Conservation (phyloP, 805 yeast genomes). For the Cyberlindnera lachancei region DNA sequence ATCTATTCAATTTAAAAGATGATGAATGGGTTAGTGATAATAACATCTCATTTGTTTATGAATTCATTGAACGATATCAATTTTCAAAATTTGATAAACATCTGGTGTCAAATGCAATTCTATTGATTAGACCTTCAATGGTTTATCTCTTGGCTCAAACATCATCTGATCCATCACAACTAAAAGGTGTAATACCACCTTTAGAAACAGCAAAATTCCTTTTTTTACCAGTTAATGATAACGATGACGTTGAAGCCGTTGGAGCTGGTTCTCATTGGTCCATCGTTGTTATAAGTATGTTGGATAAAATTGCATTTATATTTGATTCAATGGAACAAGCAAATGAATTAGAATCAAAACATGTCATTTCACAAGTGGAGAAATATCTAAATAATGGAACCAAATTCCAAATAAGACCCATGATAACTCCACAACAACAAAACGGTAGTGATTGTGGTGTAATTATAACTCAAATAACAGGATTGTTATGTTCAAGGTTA, state of each 20-base stretch:
- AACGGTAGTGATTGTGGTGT: slow-evolving; percentile 64
- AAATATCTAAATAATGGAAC: slow-evolving; percentile 10
- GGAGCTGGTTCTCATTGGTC: slow-evolving; percentile 80
- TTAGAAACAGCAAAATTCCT: slow-evolving; percentile 39
- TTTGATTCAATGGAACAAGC: slow-evolving; percentile 45
- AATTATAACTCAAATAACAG: slow-evolving; percentile 28
- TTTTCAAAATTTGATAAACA: slow-evolving; percentile 19
- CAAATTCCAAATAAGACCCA: slow-evolving; percentile 18
- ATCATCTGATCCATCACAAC: slow-evolving; percentile 35
- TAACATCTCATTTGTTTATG: slow-evolving; percentile 56
- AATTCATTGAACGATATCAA: slow-evolving; percentile 36
- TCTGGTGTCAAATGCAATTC: slow-evolving; percentile 25
- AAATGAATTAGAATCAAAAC: slow-evolving; percentile 18
- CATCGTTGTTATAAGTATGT: slow-evolving; percentile 42
- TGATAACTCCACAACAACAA: slow-evolving; percentile 46
- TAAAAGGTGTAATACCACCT: slow-evolving; percentile 39
- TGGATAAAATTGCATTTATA: slow-evolving; percentile 40
- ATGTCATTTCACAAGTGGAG: slow-evolving; percentile 18
- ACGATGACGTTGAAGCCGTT: slow-evolving; percentile 47
- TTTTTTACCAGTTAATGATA: slow-evolving; percentile 64
- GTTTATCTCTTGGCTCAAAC: slow-evolving; percentile 52
- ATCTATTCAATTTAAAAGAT: slow-evolving; percentile 47
- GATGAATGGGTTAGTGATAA: slow-evolving; percentile 75
- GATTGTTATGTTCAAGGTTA: slow-evolving; percentile 27
- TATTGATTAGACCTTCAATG: slow-evolving; percentile 52